Conservation (phyloP, 2,329 filamentous ascomycete genomes). For the Calycina marina region DNA sequence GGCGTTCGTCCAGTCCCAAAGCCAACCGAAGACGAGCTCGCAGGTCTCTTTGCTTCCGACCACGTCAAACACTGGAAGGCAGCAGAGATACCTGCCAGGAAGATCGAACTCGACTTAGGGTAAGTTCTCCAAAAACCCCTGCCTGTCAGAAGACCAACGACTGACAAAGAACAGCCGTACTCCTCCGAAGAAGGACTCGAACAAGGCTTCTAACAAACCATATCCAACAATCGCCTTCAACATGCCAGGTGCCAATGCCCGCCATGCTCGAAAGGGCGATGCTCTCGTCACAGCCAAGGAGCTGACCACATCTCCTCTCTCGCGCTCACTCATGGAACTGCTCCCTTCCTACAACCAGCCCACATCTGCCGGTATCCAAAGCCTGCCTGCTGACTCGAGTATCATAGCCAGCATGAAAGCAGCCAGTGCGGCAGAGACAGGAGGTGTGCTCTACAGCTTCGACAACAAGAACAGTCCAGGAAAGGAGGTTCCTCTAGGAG, state of each 20-base stretch:
- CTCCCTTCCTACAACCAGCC: constrained; percentile 18
- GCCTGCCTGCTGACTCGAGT: too few species aligned
- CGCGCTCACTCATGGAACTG: constrained; percentile 19
- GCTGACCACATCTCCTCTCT: constrained; percentile 10
- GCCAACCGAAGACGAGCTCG: too few species aligned
- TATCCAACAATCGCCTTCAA: constrained; percentile 7
- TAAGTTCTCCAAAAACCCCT: too few species aligned
- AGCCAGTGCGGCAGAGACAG: constrained; percentile 8
- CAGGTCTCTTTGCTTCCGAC: too few species aligned
- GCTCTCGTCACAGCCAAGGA: constrained; percentile 14
- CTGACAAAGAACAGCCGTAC: too few species aligned
- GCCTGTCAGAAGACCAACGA: too few species aligned
- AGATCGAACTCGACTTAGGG: too few species aligned
- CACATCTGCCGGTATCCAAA: constrained; percentile 12
- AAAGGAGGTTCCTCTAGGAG: constrained; percentile 15
- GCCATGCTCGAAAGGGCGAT: constrained; percentile 12
- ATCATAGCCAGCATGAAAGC: constrained; percentile 3
- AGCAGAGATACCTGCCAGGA: too few species aligned
- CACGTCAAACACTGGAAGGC: too few species aligned
- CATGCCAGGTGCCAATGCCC: constrained; percentile 3
- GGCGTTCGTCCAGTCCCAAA: too few species aligned
- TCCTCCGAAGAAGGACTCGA: too few species aligned
- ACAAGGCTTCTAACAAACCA: constrained; percentile 13
- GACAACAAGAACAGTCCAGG: constrained; percentile 18
- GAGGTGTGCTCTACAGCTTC: constrained; percentile 19